phyloP scores from a whole-genome alignment of 2,329 filamentous ascomycete species.

The Neonectria magnoliae region DNA sequence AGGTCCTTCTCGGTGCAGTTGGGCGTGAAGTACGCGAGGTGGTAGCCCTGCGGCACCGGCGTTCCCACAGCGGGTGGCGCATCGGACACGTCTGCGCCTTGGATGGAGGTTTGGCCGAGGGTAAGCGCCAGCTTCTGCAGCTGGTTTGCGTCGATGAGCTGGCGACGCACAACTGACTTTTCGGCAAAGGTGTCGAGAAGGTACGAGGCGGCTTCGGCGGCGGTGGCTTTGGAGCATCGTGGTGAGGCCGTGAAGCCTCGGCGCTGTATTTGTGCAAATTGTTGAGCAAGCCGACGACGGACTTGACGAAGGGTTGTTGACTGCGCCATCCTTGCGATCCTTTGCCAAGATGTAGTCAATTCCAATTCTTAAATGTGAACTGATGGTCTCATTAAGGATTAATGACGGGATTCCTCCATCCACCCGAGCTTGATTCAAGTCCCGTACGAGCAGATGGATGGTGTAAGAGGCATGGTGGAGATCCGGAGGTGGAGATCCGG shows the following conservation, averaged over 20 bases:
- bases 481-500: conserved; percentile 17
- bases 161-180: conserved; percentile 47
- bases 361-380: background rate
- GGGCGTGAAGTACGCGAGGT: conserved; percentile 72
- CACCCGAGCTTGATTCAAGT: background rate
- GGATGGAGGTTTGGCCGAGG: conserved; percentile 59
- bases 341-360: too few relatives aligned
- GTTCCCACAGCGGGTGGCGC: conserved; percentile 54
- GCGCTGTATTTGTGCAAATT: conserved; percentile 18
- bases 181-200: conserved; percentile 46
- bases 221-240: conserved; percentile 27
- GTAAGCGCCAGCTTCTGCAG: conserved; percentile 70
- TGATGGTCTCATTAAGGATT: background rate
- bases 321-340: background rate
- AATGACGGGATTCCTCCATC: background rate
- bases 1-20: conserved; percentile 63
- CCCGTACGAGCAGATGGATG: background rate
- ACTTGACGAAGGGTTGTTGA: conserved; percentile 5
- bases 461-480: conserved; percentile 9
- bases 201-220: conserved; percentile 45
- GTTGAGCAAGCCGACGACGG: conserved; percentile 18
- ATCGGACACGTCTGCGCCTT: conserved; percentile 51
- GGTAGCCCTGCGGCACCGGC: conserved; percentile 67
- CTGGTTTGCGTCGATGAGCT: conserved; percentile 70
- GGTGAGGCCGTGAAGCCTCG: conserved; percentile 27